Base-by-base conservation (phyloP, 257 asterid species). In the Ilex aquifolium region DNA sequence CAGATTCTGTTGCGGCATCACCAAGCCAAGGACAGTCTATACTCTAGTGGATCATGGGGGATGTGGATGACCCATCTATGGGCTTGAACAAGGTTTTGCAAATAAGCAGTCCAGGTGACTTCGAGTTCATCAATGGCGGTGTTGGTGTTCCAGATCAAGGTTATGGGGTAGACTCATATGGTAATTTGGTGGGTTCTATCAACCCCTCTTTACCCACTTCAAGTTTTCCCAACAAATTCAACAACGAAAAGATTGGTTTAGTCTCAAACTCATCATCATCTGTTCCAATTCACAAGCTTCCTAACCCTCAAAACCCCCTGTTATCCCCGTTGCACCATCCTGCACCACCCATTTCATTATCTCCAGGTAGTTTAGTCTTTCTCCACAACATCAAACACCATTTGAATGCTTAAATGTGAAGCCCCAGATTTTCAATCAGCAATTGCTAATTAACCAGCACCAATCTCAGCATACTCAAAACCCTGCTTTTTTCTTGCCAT, bases 401-500 rank as follows among this genome's bases (percentile, higher is more conserved):
- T 81, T 82, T 64, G 88, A 83, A 48, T 69, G 69, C 54, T 56
- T 74, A 14, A 91, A 89, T 63, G 81, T 74, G 69, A 86, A 81
- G 67, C 87, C 87, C 9, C 82, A 80, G 0, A 55, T 69, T 56
- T 87, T 87, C 81, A 74, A 69, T 31, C 76, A 95, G 2, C 95
- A 79, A 39, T 68, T 83, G 66, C 64, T 83, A 65, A 72, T 77
- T 4, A 80, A 88, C 83, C 96, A 82, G 61, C 88, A 80, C 76
- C 96, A 86, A 75, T 6, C 79, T 16, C 87, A 83, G 31, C 85
- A 81, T 14, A 46, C 76, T 7, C 91, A 75, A 31, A 83, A 80
- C 62, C 85, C 86, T 11, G 74, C 98, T 1, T 83, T 84, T 16
- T 75, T 81, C 76, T 67, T 82, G 69, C 92, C 96, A 10, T 10